phyloP scores from a whole-genome alignment of 2,329 filamentous ascomycete species.

The Cryphonectria parasitica region DNA sequence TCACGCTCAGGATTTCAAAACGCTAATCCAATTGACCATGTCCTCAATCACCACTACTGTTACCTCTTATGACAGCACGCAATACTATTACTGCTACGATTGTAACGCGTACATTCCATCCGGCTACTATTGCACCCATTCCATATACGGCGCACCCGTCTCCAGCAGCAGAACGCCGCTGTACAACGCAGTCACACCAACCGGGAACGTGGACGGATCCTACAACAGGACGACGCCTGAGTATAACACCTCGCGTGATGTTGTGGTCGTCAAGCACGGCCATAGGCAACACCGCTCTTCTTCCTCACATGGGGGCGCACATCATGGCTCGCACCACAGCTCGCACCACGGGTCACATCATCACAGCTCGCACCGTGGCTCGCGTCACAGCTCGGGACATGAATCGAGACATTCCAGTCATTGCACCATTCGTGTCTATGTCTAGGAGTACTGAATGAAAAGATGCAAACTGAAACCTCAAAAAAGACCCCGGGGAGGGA shows the following conservation, averaged over 20 bases:
- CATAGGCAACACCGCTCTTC: conserved; percentile 9
- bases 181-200: not conserved
- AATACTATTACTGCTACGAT: conserved; percentile 22
- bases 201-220: not conserved
- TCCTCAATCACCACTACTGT: not conserved
- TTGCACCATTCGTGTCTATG: conserved; percentile 14
- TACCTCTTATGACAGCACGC: not conserved
- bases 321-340: not conserved
- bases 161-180: not conserved
- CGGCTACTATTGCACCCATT: conserved; percentile 23
- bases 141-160: conserved; percentile 2
- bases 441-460: not conserved
- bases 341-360: not conserved
- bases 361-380: not conserved
- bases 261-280: conserved; percentile 11
- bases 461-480: not conserved
- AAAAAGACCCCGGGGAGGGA: too few relatives aligned
- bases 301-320: not conserved
- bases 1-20: not conserved
- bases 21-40: not conserved
- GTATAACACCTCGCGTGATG: not conserved
- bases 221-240: not conserved
- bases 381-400: not conserved
- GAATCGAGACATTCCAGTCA: conserved; percentile 14
- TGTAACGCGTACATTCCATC: conserved; percentile 24